These are phyloP conservation scores for Pyrenophora teres DNA, from an alignment of 2,329 filamentous ascomycete species.

Conservation along the genomic window DNA sequence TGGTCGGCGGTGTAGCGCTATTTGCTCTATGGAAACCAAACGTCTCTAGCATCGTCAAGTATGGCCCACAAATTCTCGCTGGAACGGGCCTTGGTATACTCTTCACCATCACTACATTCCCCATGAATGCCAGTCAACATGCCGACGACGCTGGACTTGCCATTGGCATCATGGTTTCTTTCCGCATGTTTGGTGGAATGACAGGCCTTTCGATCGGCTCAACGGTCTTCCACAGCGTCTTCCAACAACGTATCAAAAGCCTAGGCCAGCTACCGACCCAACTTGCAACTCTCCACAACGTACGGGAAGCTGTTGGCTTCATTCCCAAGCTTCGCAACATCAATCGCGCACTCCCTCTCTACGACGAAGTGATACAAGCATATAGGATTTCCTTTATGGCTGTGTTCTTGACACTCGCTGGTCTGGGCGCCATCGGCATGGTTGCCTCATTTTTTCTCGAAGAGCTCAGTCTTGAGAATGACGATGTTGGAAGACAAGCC, in stretches of 20 bases:
- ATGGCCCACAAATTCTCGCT: constrained; percentile 11
- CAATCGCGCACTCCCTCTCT: neutral
- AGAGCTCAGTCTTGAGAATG: neutral
- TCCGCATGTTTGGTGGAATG: constrained; percentile 48
- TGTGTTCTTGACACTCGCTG: neutral
- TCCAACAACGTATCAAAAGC: neutral
- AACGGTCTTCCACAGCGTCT: constrained; percentile 38
- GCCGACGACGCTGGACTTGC: constrained; percentile 47
- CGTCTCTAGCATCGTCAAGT: neutral
- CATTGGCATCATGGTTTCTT: constrained; percentile 40
- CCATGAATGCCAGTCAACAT: constrained; percentile 42
- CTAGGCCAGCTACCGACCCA: constrained; percentile 1
- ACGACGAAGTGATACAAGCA: neutral
- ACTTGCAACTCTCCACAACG: constrained; percentile 5
- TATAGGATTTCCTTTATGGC: neutral
- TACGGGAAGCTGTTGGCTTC: constrained; percentile 9
- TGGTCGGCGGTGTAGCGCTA: constrained; percentile 61
- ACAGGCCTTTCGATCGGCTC: constrained; percentile 45
- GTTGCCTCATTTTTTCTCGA: neutral
- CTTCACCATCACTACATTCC: constrained; percentile 24
- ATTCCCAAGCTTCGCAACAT: constrained; percentile 5
- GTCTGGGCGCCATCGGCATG: neutral
- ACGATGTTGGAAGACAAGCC: constrained; percentile 1
- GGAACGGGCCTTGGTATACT: constrained; percentile 17
- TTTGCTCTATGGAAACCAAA: constrained; percentile 46